phyloP scores from a whole-genome alignment of 2,329 filamentous ascomycete genomes.

The Cyphellophora europaea region DNA sequence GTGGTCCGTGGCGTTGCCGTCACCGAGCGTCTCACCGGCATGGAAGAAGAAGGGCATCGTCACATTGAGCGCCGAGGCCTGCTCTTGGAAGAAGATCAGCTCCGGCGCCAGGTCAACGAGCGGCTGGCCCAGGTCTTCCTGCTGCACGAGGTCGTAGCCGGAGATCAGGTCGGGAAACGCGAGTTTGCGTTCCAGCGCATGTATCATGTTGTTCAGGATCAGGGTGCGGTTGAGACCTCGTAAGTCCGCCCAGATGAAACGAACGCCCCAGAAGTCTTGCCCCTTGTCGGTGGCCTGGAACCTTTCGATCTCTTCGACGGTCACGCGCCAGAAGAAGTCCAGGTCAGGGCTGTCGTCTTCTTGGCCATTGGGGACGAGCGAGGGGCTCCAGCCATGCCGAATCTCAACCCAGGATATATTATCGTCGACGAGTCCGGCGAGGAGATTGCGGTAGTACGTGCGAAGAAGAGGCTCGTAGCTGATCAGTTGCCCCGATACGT shows the following conservation, averaged over 20 bases:
- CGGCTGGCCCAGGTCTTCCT: conserved; percentile 1
- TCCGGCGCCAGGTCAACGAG: conserved; percentile 1
- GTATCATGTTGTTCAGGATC: conserved; percentile 1
- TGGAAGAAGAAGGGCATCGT: conserved; percentile 3
- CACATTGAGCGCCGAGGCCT: neutral
- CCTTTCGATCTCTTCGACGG: neutral
- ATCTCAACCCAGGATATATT: conserved; percentile 1
- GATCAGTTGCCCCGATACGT: neutral
- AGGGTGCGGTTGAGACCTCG: conserved; percentile 1
- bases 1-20: conserved; percentile 1
- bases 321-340: conserved; percentile 1
- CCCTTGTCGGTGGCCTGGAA: conserved; percentile 1
- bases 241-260: conserved; percentile 1
- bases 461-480: conserved; percentile 2
- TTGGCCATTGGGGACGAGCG: neutral
- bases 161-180: neutral
- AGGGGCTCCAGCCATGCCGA: neutral
- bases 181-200: neutral
- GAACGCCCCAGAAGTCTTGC: conserved; percentile 1
- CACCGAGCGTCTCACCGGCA: conserved; percentile 1
- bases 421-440: conserved; percentile 1
- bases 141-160: conserved; percentile 1
- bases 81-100: conserved; percentile 3
- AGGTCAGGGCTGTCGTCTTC: conserved; percentile 1
- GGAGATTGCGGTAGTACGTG: conserved; percentile 1